phyloP scores from a whole-genome alignment of 805 yeast species.

The Wickerhamomyces alni region DNA sequence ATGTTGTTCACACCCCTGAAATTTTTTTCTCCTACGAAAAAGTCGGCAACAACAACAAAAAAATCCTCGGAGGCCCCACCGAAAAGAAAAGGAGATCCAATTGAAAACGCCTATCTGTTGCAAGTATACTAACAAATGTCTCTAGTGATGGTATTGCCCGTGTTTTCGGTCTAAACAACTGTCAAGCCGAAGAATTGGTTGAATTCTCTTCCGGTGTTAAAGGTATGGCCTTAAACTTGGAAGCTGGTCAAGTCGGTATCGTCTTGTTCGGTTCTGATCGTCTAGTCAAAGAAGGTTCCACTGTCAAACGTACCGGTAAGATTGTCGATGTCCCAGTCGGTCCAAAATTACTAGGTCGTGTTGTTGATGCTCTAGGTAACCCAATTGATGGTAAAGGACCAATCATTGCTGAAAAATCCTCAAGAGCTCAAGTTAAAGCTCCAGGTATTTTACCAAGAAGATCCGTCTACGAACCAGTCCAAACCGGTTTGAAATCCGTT shows the following conservation, averaged over 20 bases:
- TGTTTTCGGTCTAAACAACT: slow-evolving; percentile 98
- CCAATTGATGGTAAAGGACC: slow-evolving; percentile 99
- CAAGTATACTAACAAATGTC: slow-evolving; percentile 30
- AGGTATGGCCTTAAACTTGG: slow-evolving; percentile 99
- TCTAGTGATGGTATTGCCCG: slow-evolving; percentile 99
- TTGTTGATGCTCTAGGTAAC: slow-evolving; percentile 98
- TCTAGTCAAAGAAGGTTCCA: slow-evolving; percentile 97
- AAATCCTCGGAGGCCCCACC: no score
- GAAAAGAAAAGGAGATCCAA: no score
- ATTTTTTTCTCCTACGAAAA: slow-evolving; percentile 1
- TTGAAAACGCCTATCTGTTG: no score
- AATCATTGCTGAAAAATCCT: slow-evolving; percentile 71
- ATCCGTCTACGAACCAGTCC: slow-evolving; percentile 98
- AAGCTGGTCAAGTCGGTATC: slow-evolving; percentile 99
- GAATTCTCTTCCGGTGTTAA: slow-evolving; percentile 99
- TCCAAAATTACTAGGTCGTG: slow-evolving; percentile 97
- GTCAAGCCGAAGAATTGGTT: slow-evolving; percentile 99
- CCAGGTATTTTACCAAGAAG: slow-evolving; percentile 99
- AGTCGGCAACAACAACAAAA: neutral
- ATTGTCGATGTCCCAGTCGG: slow-evolving; percentile 99
- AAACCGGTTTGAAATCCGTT: slow-evolving; percentile 98
- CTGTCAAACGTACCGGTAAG: slow-evolving; percentile 99
- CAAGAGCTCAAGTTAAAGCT: slow-evolving; percentile 98
- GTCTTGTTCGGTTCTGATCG: slow-evolving; percentile 99
- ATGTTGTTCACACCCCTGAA: slow-evolving; percentile 8